Conservation (phyloP, 805 yeast species). For the Saccharomycopsis sp. region DNA sequence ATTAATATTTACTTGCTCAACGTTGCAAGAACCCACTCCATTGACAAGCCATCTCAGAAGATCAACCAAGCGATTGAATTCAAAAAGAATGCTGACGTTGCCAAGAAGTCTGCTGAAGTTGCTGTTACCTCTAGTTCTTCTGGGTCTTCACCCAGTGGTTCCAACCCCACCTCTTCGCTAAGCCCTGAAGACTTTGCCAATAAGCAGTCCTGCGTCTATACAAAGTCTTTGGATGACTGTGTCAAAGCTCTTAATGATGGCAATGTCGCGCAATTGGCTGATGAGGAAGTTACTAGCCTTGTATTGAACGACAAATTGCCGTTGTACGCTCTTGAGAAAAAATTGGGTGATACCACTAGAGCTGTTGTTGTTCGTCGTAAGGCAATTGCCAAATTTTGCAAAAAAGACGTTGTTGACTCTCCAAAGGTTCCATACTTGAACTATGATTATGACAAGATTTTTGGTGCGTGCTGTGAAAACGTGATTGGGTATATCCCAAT, state of each 20-base stretch:
- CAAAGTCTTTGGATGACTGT: slow-evolving; percentile 60
- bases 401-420: slow-evolving; percentile 69
- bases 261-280: slow-evolving; percentile 49
- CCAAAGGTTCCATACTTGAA: slow-evolving; percentile 66
- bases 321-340: slow-evolving; percentile 88
- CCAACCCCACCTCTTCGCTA: slow-evolving; percentile 22
- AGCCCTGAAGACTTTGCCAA: slow-evolving; percentile 28
- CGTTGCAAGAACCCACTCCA: slow-evolving; percentile 64
- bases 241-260: slow-evolving; percentile 60
- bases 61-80: slow-evolving; percentile 3
- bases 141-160: not conserved
- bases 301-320: slow-evolving; percentile 76
- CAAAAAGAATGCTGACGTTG: slow-evolving; percentile 5
- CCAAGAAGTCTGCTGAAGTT: not conserved
- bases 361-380: slow-evolving; percentile 92
- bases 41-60: slow-evolving; percentile 27
- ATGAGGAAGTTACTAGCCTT: slow-evolving; percentile 67
- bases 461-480: slow-evolving; percentile 98
- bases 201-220: slow-evolving; percentile 33
- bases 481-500: slow-evolving; percentile 95
- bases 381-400: slow-evolving; percentile 77
- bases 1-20: slow-evolving; percentile 80
- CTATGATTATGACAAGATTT: slow-evolving; percentile 91
- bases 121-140: not conserved
- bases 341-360: slow-evolving; percentile 76